Conservation (phyloP, 228 moss, liverwort and hornwort species). For the Sphagnum magellanicum region DNA sequence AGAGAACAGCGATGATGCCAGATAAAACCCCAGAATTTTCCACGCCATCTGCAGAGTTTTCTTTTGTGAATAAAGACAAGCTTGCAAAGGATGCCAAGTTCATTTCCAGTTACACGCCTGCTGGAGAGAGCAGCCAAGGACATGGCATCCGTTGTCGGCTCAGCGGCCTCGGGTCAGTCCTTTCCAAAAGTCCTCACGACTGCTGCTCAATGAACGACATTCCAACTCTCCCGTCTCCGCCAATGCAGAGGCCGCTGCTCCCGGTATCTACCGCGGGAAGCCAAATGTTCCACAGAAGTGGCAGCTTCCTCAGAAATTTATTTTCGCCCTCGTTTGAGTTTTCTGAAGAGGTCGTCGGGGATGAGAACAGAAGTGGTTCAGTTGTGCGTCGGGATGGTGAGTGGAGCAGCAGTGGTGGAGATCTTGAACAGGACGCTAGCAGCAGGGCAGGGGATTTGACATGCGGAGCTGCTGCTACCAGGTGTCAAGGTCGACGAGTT, state of each 20-base stretch:
- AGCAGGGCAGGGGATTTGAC: neutral
- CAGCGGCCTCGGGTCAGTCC: conserved; percentile 16
- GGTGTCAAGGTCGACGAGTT: too few relatives aligned
- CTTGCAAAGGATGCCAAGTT: conserved; percentile 13
- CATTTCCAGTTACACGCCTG: conserved; percentile 1
- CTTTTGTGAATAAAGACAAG: conserved; percentile 4
- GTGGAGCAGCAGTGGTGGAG: conserved; percentile 6
- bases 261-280: neutral
- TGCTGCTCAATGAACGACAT: conserved; percentile 24
- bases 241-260: conserved; percentile 10
- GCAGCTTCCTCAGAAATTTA: conserved; percentile 23
- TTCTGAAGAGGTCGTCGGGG: neutral
- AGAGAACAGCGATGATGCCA: neutral
- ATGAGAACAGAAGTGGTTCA: conserved; percentile 13
- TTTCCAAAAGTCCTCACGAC: conserved; percentile 14
- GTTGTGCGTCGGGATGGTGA: conserved; percentile 11
- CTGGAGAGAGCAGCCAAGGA: conserved; percentile 11
- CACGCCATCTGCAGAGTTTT: conserved; percentile 6
- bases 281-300: conserved; percentile 11
- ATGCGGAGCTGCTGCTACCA: too few relatives aligned
- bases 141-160: conserved; percentile 34
- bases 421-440: conserved; percentile 6
- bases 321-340: conserved; percentile 26
- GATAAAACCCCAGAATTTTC: conserved; percentile 1
- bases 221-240: conserved; percentile 13